Conservation (phyloP, 139 green algal species). For the Axilococcus clingmanii region DNA sequence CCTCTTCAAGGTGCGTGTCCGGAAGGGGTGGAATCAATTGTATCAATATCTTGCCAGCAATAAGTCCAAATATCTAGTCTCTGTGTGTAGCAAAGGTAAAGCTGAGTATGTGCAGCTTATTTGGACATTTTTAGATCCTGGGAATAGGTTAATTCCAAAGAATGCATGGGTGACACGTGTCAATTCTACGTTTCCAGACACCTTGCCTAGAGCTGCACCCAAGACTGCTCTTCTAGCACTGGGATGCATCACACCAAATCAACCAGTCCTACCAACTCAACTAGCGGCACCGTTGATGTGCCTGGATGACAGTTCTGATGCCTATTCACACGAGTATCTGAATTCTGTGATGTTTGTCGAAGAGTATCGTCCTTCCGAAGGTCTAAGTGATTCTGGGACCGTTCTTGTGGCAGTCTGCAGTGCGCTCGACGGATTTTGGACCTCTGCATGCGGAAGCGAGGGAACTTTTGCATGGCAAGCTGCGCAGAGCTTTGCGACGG, state of each 20-base stretch:
- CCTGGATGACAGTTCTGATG: constrained; percentile 25
- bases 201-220: constrained; percentile 10
- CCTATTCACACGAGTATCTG: constrained; percentile 21
- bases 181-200: constrained; percentile 26
- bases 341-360: constrained; percentile 24
- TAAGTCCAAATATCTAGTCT: constrained; percentile 10
- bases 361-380: constrained; percentile 23
- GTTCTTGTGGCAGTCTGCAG: constrained; percentile 13
- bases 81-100: constrained; percentile 34
- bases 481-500: constrained; percentile 22
- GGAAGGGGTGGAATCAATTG: constrained; percentile 19
- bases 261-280: constrained; percentile 19
- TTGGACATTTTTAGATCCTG: constrained; percentile 22
- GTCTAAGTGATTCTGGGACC: constrained; percentile 19
- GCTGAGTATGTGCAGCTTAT: constrained; percentile 34
- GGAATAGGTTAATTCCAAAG: neutral
- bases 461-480: constrained; percentile 31
- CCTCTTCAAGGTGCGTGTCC: constrained; percentile 27
- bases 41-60: constrained; percentile 13
- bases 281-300: constrained; percentile 24
- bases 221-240: constrained; percentile 27
- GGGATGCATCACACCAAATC: constrained; percentile 13
- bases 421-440: constrained; percentile 16
- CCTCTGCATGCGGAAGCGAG: constrained; percentile 6
- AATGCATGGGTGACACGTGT: constrained; percentile 15